These are phyloP conservation scores for Vitis hybrid DNA, from an alignment of 177 flowering plant species.

Conservation along the genomic window DNA sequence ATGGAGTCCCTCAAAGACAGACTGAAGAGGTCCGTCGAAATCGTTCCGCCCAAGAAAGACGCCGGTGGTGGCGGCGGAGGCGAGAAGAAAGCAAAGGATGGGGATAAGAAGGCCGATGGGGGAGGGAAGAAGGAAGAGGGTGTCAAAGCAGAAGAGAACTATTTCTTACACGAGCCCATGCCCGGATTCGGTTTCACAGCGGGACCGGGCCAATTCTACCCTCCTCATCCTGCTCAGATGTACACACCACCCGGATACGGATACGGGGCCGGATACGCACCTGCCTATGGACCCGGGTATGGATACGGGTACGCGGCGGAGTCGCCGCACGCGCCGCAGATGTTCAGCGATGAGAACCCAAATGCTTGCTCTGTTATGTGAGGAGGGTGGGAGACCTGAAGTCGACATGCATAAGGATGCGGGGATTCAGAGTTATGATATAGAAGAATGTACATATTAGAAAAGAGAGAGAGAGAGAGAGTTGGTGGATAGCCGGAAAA, in stretches of 20 bases:
- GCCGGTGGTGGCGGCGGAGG: conserved; percentile 20
- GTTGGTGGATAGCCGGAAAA: no score
- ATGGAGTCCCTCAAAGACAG: conserved; percentile 42
- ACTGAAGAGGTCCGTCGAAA: conserved; percentile 49
- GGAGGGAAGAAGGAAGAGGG: conserved; percentile 18
- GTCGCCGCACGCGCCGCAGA: conserved; percentile 20
- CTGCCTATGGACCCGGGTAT: not conserved
- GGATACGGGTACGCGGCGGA: conserved; percentile 12
- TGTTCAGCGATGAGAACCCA: conserved; percentile 45
- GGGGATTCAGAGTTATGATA: no score
- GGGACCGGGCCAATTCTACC: no score
- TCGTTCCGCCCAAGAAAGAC: conserved; percentile 54
- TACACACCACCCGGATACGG: conserved; percentile 5
- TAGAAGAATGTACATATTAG: no score
- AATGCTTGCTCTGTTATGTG: conserved; percentile 41
- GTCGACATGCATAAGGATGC: no score
- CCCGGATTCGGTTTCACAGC: no score
- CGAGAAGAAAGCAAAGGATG: conserved; percentile 21
- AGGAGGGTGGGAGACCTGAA: not conserved
- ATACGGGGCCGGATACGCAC: conserved; percentile 3
- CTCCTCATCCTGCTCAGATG: not conserved
- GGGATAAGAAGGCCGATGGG: conserved; percentile 20
- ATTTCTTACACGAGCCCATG: no score
- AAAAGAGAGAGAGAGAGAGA: no score
- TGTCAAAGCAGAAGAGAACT: conserved; percentile 15